Evolutionary conservation across 257 asterid species (phyloP).

Genomic region (Solanum bulbocastanum): DNA sequence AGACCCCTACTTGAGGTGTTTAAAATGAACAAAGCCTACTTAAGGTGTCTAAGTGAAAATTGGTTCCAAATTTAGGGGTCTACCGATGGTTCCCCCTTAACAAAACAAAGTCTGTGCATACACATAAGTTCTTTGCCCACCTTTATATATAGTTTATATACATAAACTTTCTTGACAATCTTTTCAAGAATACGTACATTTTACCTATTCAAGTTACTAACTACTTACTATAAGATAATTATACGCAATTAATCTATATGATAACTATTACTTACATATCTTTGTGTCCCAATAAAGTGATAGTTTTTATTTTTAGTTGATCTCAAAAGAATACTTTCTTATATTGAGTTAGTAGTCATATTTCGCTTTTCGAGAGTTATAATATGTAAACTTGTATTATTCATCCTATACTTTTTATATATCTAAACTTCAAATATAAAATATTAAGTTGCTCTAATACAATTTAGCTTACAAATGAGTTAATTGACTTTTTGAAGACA

Average conservation of each 20-base stretch:
- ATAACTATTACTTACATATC: not conserved
- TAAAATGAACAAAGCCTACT: too few species aligned
- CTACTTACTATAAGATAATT: not conserved
- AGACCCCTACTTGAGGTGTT: too few species aligned
- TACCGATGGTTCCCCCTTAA: too few species aligned
- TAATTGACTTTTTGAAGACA: not conserved
- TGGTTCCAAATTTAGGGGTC: too few species aligned
- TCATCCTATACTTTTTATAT: not conserved
- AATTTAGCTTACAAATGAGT: not conserved
- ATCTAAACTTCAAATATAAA: not conserved
- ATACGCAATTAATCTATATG: not conserved
- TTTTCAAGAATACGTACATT: not conserved
- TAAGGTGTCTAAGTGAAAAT: too few species aligned
- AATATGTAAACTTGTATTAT: not conserved
- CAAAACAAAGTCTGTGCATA: not conserved
- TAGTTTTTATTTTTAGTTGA: not conserved
- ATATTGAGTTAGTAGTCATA: not conserved
- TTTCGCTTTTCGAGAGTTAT: not conserved
- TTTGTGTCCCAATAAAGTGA: not conserved
- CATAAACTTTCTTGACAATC: not conserved
- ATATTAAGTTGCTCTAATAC: not conserved
- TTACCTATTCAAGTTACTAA: not conserved
- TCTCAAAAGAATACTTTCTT: not conserved
- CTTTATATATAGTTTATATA: not conserved
- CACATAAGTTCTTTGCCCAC: not conserved